A percentile compares a stretch with the other conserved stretches of the same genome.
These are phyloP conservation scores for Coemansia sp. DNA, from an alignment of 192 early-diverging fungal genomes.

Conservation along the genomic window DNA sequence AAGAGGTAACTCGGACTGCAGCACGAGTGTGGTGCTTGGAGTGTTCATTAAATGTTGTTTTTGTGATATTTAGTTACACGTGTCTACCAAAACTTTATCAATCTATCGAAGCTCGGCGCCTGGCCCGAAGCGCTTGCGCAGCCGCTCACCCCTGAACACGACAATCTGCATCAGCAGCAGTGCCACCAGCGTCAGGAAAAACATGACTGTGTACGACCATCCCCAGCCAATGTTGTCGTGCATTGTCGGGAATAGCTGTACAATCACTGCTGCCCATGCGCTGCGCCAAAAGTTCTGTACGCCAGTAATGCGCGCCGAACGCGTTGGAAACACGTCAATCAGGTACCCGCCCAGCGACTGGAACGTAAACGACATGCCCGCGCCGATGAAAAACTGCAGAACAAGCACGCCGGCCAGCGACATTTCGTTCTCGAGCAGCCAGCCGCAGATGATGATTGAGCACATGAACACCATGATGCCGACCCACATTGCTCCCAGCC, in stretches of 20 bases:
- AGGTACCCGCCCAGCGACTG: slow-evolving; percentile 43
- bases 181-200: slow-evolving; percentile 24
- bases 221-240: slow-evolving; percentile 48
- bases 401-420: slow-evolving; percentile 40
- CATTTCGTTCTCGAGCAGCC: slow-evolving; percentile 30
- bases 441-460: slow-evolving; percentile 26
- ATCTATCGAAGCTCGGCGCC: not conserved
- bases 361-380: slow-evolving; percentile 47
- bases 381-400: slow-evolving; percentile 38
- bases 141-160: slow-evolving; percentile 23
- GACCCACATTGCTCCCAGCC: slow-evolving; percentile 36
- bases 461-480: slow-evolving; percentile 34
- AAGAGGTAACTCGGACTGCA: no score
- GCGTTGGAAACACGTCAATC: slow-evolving; percentile 50
- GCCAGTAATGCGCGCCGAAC: slow-evolving; percentile 44
- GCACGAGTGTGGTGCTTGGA: no score
- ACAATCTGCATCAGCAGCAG: slow-evolving; percentile 26
- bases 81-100: not conserved
- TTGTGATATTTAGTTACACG: no score
- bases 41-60: no score
- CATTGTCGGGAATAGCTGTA: slow-evolving; percentile 47
- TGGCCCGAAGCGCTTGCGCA: slow-evolving; percentile 34
- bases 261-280: slow-evolving; percentile 40
- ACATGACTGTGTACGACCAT: slow-evolving; percentile 44
- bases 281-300: slow-evolving; percentile 53